phyloP scores from a whole-genome alignment of 1,139 yeast genomes.

The Taphrina betulina region DNA sequence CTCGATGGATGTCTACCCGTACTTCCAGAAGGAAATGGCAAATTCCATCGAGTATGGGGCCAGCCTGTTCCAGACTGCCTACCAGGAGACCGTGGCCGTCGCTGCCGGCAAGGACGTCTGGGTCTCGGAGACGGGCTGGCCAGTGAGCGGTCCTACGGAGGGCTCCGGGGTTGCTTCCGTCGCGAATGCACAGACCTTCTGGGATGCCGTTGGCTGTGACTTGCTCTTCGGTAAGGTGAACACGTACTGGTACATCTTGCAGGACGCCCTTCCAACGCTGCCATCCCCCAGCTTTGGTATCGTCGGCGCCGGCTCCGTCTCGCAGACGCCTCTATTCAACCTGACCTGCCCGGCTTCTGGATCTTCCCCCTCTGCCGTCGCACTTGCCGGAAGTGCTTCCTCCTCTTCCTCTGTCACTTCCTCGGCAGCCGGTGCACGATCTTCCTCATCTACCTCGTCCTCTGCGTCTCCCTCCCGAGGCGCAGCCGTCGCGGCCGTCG shows the following conservation, averaged over 20 bases:
- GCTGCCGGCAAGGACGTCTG: conserved; percentile 52
- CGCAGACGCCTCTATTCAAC: conserved; percentile 14
- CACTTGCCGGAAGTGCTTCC: background rate
- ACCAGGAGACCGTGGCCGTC: conserved; percentile 79
- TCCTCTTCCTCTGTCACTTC: background rate
- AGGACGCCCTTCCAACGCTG: conserved; percentile 13
- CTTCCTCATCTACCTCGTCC: background rate
- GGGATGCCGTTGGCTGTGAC: conserved; percentile 23
- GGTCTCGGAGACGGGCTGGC: conserved; percentile 99
- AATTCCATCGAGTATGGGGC: conserved; percentile 90
- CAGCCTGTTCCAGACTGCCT: conserved; percentile 78
- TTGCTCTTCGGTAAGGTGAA: conserved; percentile 16
- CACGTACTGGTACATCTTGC: conserved; percentile 26
- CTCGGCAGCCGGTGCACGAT: background rate
- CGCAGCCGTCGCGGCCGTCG: background rate
- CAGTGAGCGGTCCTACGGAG: conserved; percentile 77
- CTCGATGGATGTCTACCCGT: conserved; percentile 91
- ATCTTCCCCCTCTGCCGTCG: background rate
- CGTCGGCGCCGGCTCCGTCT: conserved; percentile 17
- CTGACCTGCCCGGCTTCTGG: conserved; percentile 11
- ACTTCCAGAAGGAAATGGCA: conserved; percentile 66
- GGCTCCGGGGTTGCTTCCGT: conserved; percentile 34
- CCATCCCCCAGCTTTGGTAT: conserved; percentile 21
- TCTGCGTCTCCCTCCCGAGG: background rate
- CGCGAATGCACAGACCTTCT: conserved; percentile 15